Evolutionary conservation across 1,284 basidiomycete genomes (phyloP).

Genomic region (Puccinia triticina): DNA sequence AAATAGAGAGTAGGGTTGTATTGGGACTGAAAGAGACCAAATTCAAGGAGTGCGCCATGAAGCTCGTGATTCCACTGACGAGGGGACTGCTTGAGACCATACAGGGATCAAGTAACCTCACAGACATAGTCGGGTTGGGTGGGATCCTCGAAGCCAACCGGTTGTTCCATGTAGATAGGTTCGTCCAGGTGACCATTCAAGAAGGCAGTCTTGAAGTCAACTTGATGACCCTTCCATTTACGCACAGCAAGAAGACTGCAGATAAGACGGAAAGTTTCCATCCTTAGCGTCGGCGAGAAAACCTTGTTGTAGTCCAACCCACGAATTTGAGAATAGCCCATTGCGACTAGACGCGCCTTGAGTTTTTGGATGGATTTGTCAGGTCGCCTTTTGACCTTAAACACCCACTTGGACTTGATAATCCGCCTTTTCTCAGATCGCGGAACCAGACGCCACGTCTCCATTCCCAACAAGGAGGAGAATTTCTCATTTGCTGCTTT

Average conservation of each 20-base stretch:
- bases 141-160: no score
- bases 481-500: neutral
- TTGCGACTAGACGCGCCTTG: neutral
- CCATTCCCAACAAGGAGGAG: neutral
- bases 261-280: neutral
- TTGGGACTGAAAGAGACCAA: no score
- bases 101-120: no score
- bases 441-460: no score
- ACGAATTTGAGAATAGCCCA: neutral
- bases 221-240: neutral
- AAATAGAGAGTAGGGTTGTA: no score
- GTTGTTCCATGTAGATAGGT: no score
- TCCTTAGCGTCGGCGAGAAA: neutral
- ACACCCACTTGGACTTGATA: neutral
- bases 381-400: neutral
- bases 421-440: neutral
- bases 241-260: neutral
- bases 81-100: no score
- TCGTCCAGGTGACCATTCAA: neutral
- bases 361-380: neutral
- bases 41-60: no score
- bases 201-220: neutral
- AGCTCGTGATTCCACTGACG: no score
- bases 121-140: no score
- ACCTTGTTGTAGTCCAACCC: conserved; percentile 1